A percentile compares a stretch with the other conserved stretches of the same genome.
These are phyloP conservation scores for Xylaria polymorpha DNA, from an alignment of 2,329 filamentous ascomycete genomes.

Conservation along the genomic window DNA sequence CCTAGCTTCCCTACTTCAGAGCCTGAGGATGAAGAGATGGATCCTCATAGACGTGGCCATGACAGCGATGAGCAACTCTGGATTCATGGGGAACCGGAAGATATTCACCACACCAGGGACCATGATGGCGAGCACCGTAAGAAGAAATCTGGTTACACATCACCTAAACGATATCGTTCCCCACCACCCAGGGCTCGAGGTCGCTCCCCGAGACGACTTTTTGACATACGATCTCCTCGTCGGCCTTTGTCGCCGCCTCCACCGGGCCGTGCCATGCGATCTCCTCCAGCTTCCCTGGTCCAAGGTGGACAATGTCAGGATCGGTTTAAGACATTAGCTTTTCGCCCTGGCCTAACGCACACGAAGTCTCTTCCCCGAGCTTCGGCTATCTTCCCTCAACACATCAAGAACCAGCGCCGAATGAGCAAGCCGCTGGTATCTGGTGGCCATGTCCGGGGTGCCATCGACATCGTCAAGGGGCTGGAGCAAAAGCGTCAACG, in stretches of 20 bases:
- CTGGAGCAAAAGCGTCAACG: conserved; percentile 94
- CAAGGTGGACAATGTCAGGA: conserved; percentile 46
- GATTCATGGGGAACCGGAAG: conserved; percentile 78
- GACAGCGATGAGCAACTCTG: conserved; percentile 76
- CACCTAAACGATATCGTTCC: conserved; percentile 70
- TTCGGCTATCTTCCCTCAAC: conserved; percentile 74
- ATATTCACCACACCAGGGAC: conserved; percentile 69
- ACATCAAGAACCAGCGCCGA: conserved; percentile 57
- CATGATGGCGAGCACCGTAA: conserved; percentile 59
- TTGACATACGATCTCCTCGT: conserved; percentile 76
- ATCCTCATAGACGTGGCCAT: conserved; percentile 68
- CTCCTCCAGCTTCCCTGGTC: conserved; percentile 54
- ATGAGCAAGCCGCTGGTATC: conserved; percentile 48
- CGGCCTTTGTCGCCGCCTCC: conserved; percentile 78
- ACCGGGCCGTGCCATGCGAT: conserved; percentile 58
- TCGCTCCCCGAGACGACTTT: conserved; percentile 68
- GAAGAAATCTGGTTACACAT: conserved; percentile 62
- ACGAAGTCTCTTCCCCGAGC: conserved; percentile 90
- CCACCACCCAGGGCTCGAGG: conserved; percentile 63
- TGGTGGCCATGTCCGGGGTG: conserved; percentile 79
- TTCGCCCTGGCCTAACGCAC: conserved; percentile 75
- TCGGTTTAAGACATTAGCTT: conserved; percentile 59
- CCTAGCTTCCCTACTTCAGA: conserved; percentile 97
- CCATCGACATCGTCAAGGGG: conserved; percentile 97
- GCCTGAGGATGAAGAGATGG: conserved; percentile 84